Base-by-base conservation (phyloP, 225 moss, liverwort and hornwort genomes). In the Antitrichia curtipendula region DNA sequence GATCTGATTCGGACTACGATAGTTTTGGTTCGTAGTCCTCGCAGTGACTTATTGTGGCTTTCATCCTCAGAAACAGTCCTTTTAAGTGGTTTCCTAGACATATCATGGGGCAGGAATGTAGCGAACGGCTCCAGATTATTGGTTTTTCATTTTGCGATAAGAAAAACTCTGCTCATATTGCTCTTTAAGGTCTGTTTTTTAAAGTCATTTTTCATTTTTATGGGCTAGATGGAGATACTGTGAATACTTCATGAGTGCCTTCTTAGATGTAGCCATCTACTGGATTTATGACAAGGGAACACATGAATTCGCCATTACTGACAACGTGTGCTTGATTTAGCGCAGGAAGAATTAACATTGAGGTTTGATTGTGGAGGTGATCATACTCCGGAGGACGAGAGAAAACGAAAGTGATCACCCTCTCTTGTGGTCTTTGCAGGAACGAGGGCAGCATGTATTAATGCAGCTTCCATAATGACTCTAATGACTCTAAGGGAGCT, bases 391-490 rank as follows among this genome's bases (percentile, higher is more conserved):
- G 45, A 45, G 45, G 45, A 45, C 45, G 45, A 45, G 45, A 7
- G 45, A 45, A 45, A 45, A 45, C 45, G 45, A 45, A 45, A 45
- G 45, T 9, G 45, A 45, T 45, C 28, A 24, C 23, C 9, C 11
- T 32, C 65, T 78, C 66, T 89, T 56, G 59, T 82, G 61, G 52
- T 38, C 56, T 69, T 74, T 86, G 76, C 93, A 98, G 96, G 98
- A 93, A 95, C 95, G 66, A 91, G 94, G 88, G 93, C 97, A 78
- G 96, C 97, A 28, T 96, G 94, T 90, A 97, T 98, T 64, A 98
- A 97, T 91, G 98, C 98, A 81, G 97, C 95, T 88, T 92, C 96
- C 22, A 91, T 98, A 59, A 97, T 45, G n/a, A n/a, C n/a, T n/a
- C n/a, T n/a, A n/a, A n/a, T n/a, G 80, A 60, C 65, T 84, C 28